Percentiles rank a stretch among this genome's conserved stretches.
phyloP scores from a whole-genome alignment of 257 asterid species.

The Fraxinus excelsior region DNA sequence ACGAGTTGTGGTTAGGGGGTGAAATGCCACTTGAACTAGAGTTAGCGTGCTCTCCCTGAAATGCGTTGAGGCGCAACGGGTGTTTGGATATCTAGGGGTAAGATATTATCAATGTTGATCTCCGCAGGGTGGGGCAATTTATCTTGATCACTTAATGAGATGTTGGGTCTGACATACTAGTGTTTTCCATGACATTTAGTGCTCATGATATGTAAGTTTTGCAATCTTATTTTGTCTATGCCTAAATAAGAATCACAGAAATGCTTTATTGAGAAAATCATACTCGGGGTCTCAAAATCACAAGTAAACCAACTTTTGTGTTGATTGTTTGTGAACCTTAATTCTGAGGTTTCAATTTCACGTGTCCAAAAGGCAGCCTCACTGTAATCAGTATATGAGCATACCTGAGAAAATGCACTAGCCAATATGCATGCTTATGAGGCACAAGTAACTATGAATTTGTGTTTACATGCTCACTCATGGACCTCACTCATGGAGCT shows the following conservation, averaged over 20 bases:
- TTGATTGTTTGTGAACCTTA: background rate
- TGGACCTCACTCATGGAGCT: background rate
- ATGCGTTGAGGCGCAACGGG: constrained; percentile 1
- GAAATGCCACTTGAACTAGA: constrained; percentile 4
- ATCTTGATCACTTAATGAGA: background rate
- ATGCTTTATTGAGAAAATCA: background rate
- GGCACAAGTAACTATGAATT: background rate
- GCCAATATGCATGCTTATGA: background rate
- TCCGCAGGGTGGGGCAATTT: background rate
- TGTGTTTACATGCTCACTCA: constrained; percentile 1
- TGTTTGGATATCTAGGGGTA: background rate
- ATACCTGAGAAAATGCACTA: background rate
- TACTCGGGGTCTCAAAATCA: background rate
- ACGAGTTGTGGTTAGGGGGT: background rate
- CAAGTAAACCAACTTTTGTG: background rate
- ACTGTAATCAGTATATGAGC: background rate
- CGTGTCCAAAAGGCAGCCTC: background rate
- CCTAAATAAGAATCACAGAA: constrained; percentile 2
- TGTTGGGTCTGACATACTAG: background rate
- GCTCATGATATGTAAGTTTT: background rate
- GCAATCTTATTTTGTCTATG: background rate
- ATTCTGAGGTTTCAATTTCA: background rate
- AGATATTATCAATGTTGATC: background rate
- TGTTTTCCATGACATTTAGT: background rate
- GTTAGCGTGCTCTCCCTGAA: background rate